Evolutionary conservation across 2,329 filamentous ascomycete genomes (phyloP).

Genomic region (Coniochaeta sp.): DNA sequence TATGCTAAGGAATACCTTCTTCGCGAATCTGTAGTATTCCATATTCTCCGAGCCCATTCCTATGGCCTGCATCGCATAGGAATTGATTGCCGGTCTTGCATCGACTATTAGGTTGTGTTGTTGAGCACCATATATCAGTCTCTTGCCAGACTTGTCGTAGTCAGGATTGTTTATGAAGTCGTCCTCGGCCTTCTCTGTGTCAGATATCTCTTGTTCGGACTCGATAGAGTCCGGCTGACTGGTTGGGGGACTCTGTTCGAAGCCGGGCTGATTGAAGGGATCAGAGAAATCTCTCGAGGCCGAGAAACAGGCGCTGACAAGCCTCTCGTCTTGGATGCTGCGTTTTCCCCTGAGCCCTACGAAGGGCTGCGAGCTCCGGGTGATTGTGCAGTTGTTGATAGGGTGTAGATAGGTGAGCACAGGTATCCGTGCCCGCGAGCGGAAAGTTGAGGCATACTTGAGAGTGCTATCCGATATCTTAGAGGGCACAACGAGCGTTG

Average conservation of each 20-base stretch:
- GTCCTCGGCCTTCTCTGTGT: conserved; percentile 61
- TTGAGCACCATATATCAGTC: conserved; percentile 79
- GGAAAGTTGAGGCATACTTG: conserved; percentile 85
- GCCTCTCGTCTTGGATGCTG: conserved; percentile 91
- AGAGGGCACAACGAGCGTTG: conserved; percentile 74
- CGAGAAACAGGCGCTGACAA: conserved; percentile 87
- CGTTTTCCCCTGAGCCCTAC: conserved; percentile 81
- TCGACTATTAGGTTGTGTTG: conserved; percentile 94
- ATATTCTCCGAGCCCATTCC: conserved; percentile 96
- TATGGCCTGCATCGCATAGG: conserved; percentile 86
- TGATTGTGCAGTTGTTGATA: conserved; percentile 94
- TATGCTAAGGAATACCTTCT: conserved; percentile 88
- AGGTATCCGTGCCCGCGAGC: conserved; percentile 82
- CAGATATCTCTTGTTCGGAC: conserved; percentile 44
- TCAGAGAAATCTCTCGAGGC: conserved; percentile 46
- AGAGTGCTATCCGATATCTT: conserved; percentile 94
- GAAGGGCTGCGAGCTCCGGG: conserved; percentile 84
- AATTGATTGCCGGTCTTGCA: conserved; percentile 88
- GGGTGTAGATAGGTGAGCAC: conserved; percentile 91
- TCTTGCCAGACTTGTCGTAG: conserved; percentile 52
- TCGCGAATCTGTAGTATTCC: conserved; percentile 90
- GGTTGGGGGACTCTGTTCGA: conserved; percentile 30
- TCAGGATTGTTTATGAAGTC: conserved; percentile 50
- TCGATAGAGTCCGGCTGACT: conserved; percentile 43
- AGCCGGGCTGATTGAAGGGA: conserved; percentile 12